Percentiles rank a stretch among this genome's conserved stretches.
Conservation (phyloP, 768 basidiomycete species). For the Tylopilus felleus region DNA sequence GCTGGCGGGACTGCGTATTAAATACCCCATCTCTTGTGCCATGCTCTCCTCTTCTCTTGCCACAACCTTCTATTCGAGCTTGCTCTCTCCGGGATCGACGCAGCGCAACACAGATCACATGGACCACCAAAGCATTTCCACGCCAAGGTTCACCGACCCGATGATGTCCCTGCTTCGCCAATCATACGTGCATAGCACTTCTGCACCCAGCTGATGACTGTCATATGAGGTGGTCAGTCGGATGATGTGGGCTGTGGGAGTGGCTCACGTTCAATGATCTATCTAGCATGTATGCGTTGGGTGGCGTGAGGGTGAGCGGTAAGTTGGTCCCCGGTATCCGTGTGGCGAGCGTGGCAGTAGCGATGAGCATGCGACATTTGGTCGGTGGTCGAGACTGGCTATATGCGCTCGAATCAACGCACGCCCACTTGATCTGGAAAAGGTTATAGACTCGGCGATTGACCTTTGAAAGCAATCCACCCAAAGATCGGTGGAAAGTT, state of each 20-base stretch:
- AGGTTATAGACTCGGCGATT: neutral
- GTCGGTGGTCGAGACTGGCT: neutral
- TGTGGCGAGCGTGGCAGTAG: neutral
- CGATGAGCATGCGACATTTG: neutral
- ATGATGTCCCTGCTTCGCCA: neutral
- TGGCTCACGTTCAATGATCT: constrained; percentile 11
- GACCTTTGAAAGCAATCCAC: neutral
- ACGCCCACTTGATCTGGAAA: neutral
- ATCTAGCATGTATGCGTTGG: neutral
- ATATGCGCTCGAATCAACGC: constrained; percentile 1
- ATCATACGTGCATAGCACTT: constrained; percentile 12
- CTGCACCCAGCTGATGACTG: constrained; percentile 1
- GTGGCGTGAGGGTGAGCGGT: neutral
- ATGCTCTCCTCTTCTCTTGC: neutral
- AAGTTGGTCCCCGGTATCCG: neutral
- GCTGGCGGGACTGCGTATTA: no score
- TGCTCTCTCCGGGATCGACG: neutral
- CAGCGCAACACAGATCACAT: neutral
- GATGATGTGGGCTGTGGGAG: constrained; percentile 6
- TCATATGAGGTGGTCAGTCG: neutral
- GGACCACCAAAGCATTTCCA: neutral
- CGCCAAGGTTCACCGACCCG: neutral
- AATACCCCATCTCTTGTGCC: no score
- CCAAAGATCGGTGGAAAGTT: neutral
- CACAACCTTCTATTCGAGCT: neutral